Evolutionary conservation across 2,329 filamentous ascomycete genomes (phyloP), one percentile per base, ranked within the genome.

Genomic region (Cordyceps farinosa): DNA sequence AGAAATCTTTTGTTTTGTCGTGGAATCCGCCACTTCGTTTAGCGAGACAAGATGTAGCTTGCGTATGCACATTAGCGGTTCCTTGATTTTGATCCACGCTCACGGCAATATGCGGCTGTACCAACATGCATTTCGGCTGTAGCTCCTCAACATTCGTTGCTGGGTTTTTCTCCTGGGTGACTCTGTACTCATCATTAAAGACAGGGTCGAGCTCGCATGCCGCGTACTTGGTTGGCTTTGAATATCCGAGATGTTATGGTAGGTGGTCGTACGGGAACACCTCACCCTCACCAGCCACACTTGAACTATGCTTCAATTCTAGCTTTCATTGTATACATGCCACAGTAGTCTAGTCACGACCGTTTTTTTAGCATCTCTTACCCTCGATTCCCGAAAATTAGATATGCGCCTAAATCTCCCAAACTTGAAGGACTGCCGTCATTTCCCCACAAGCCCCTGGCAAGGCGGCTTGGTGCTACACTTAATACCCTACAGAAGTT

Each of bases 21-120:
- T 27, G 11, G 45, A 52, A 27, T 52, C 9, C 22, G 32, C 54
- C 34, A 58, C 55, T 7, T 27, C 11, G 29, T 13, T 8, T 7
- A 3, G 15, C 27, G 30, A 48, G 27, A 9, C 15, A 27, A 22
- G 47, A 10, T 50, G 48, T 45, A 38, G 58, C 58, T 60, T 60
- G 27, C 47, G 45, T 59, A 30, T 17, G 42, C 45, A 5, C 9
- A 4, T 38, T 15, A 34, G 22, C 53, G 27, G 15, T 52, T 29
- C 57, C 57, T 60, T 60, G 57, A 8, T 60, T 52, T 45, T 30
- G 47, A 44, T 29, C 11, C 42, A n/a, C 32, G 38, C 36, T 32
- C 15, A 29, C 57, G 57, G 57, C 47, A 52, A 60, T 51, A 22
- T 44, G 32, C 55, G 55, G 42, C 32, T 58, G 44, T 50, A 22